Evolutionary conservation across 2,329 filamentous ascomycete genomes (phyloP), one percentile per base, ranked within the genome.

Genomic region (Pseudogymnoascus sp.): DNA sequence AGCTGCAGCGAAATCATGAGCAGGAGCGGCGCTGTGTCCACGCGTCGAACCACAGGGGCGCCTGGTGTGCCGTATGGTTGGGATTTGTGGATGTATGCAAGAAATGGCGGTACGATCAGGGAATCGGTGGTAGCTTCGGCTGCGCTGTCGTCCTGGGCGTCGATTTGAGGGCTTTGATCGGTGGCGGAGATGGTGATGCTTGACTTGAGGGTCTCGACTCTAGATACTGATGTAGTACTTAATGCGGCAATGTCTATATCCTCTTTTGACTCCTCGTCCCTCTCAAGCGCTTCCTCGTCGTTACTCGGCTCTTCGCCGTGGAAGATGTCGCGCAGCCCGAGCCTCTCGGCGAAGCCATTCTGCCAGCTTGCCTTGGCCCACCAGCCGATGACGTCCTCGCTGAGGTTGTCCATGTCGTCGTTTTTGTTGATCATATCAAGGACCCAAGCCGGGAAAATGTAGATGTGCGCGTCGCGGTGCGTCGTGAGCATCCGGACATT

Each of bases 311-410:
- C 67, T 60, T 73, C 72, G 63, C 72, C 78, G 12, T 82, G 79
- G 59, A 94, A 79, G 3, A 93, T 82, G 49, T 87, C 80, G 59
- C 83, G 78, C 60, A 96, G 77, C 1, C 86, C 84, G 6, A 97
- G 80, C 74, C 96, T 97, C 60, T 89, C 84, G 0, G 84, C 84
- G 2, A 97, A 79, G 0, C 91, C 90, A 2, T 83, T 80, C 74
- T 97, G 92, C 94, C 94, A 99, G 62, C 87, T 86, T 0, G 93
- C 86, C 74, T 97, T 97, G 35, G 92, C 91, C 92, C 92, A 96
- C 89, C 91, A 96, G 5, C 92, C 92, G 14, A 97, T 80, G 5
- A 97, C 85, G 70, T 97, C 93, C 73, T 97, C 93, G 33, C 89
- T 90, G 58, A 99, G 86, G 62, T 88, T 95, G 69, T 96, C 90